Conservation (phyloP, 176 grass and related monocot genomes). For the Musa beccarii region DNA sequence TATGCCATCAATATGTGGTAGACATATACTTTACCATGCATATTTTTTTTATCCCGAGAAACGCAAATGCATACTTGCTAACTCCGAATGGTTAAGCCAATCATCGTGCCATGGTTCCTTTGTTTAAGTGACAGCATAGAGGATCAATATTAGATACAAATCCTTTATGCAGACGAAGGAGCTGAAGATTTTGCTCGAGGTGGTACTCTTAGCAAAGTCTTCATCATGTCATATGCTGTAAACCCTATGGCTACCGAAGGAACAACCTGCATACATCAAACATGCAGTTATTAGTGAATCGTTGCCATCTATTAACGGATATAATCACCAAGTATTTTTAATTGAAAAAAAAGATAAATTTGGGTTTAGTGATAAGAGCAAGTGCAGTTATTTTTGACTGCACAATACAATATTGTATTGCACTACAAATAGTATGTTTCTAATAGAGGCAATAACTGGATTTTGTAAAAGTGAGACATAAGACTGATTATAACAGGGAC, state of each 20-base stretch:
- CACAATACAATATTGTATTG: background rate
- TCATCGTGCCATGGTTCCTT: too few species aligned
- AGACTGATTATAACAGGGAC: too few species aligned
- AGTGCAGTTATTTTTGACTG: background rate
- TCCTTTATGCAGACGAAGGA: conserved; percentile 32
- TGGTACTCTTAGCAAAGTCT: conserved; percentile 57
- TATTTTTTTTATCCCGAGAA: too few species aligned
- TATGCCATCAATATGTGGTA: too few species aligned
- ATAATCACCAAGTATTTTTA: background rate
- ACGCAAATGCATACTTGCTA: too few species aligned
- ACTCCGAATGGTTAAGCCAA: too few species aligned
- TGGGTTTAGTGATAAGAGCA: background rate
- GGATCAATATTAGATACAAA: background rate
- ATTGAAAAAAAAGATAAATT: conserved; percentile 7
- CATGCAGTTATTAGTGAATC: background rate
- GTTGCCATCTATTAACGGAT: background rate
- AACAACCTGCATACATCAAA: conserved; percentile 50
- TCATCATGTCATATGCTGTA: conserved; percentile 95
- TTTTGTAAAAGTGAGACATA: too few species aligned
- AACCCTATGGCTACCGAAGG: conserved; percentile 94
- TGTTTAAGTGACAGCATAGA: background rate
- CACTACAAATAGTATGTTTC: background rate
- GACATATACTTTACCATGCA: too few species aligned
- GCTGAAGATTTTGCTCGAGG: conserved; percentile 45
- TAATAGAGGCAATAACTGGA: too few species aligned